These are phyloP conservation scores for Phytophthora pinifolia DNA, from an alignment of 352 stramenopile species.

Conservation along the genomic window DNA sequence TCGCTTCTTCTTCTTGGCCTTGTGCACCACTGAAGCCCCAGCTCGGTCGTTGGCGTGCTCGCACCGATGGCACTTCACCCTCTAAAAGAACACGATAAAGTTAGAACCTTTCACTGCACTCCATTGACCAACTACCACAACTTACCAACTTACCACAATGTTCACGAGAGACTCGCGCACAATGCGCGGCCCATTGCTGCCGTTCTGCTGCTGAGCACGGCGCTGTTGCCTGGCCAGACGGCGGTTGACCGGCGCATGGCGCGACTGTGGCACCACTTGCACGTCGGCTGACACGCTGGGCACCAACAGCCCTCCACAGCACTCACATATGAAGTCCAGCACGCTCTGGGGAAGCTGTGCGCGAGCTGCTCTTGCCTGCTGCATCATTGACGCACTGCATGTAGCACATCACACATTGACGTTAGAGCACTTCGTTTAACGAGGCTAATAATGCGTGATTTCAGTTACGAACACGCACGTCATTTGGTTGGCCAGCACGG, in stretches of 20 bases:
- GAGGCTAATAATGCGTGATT: not conserved
- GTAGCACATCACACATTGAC: not conserved
- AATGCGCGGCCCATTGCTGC: constrained; percentile 13
- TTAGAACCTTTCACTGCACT: not conserved
- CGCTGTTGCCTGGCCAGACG: constrained; percentile 47
- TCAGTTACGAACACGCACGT: constrained; percentile 29
- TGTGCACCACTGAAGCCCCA: constrained; percentile 51
- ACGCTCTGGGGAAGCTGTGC: constrained; percentile 43
- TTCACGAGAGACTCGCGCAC: constrained; percentile 36
- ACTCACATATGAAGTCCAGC: constrained; percentile 69
- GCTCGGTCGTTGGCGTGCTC: constrained; percentile 43
- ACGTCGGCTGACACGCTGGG: constrained; percentile 60
- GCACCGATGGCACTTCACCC: constrained; percentile 57
- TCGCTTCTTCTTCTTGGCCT: constrained; percentile 55
- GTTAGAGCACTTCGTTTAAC: not conserved
- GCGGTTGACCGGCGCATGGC: constrained; percentile 46
- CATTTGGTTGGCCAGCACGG: constrained; percentile 51
- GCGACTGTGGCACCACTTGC: constrained; percentile 44
- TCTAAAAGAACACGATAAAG: constrained; percentile 26
- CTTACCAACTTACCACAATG: constrained; percentile 42
- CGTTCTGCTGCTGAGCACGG: constrained; percentile 25
- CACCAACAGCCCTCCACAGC: constrained; percentile 58
- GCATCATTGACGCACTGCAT: constrained; percentile 54
- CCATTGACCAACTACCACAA: not conserved
- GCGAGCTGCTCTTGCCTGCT: constrained; percentile 37